These are phyloP conservation scores for Fusarium buxicola DNA, from an alignment of 2,329 filamentous ascomycete species.

Conservation along the genomic window DNA sequence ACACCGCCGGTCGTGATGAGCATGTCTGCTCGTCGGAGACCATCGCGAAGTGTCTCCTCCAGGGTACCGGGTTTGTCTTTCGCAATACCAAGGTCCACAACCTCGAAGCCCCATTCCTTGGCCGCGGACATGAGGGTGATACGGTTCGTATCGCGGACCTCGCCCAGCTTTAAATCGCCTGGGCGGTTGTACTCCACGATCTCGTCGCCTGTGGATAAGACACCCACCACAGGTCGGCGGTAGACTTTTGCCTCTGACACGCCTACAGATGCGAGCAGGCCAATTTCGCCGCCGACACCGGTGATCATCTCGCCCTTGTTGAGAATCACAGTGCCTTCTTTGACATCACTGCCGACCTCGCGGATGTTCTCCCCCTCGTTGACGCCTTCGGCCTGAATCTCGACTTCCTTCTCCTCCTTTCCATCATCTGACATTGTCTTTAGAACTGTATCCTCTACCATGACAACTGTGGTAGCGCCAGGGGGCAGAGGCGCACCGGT, in stretches of 20 bases:
- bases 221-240: slow-evolving; percentile 80
- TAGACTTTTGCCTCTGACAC: slow-evolving; percentile 77
- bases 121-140: slow-evolving; percentile 86
- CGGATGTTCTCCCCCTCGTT: slow-evolving; percentile 87
- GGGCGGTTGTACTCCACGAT: slow-evolving; percentile 80
- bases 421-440: slow-evolving; percentile 81
- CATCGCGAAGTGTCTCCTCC: slow-evolving; percentile 80
- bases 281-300: slow-evolving; percentile 89
- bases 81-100: slow-evolving; percentile 87
- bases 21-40: slow-evolving; percentile 79
- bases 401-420: slow-evolving; percentile 86
- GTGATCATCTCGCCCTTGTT: slow-evolving; percentile 84
- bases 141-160: slow-evolving; percentile 94
- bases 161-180: slow-evolving; percentile 75
- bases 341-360: slow-evolving; percentile 89
- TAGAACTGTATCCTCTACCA: slow-evolving; percentile 89
- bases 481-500: slow-evolving; percentile 92
- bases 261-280: slow-evolving; percentile 87
- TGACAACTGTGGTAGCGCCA: slow-evolving; percentile 90
- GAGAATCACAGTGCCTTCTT: slow-evolving; percentile 76
- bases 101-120: slow-evolving; percentile 78
- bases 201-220: slow-evolving; percentile 95
- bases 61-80: slow-evolving; percentile 78
- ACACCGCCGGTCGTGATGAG: slow-evolving; percentile 94
- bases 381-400: slow-evolving; percentile 83